phyloP scores from a whole-genome alignment of 1,284 basidiomycete genomes.

The Chalciporus sp. region DNA sequence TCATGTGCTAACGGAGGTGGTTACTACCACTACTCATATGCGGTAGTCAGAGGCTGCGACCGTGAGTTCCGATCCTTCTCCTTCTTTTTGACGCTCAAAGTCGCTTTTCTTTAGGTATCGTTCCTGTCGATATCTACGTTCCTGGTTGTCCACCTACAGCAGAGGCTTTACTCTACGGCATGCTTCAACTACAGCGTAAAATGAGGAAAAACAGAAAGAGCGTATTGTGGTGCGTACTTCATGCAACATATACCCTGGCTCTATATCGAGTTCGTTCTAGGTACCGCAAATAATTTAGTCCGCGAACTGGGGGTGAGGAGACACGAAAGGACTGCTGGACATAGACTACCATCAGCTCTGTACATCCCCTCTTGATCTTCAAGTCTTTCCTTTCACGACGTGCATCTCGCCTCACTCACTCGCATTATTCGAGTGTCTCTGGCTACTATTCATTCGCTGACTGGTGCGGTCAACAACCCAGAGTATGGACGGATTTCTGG shows the following conservation, averaged over 20 bases:
- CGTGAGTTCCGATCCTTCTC: conserved; percentile 51
- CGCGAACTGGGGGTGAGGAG: neutral
- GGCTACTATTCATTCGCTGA: neutral
- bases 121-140: conserved; percentile 97
- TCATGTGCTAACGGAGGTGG: conserved; percentile 99
- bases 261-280: conserved; percentile 11
- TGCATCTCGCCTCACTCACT: conserved; percentile 3
- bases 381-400: conserved; percentile 2
- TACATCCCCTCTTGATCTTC: conserved; percentile 19
- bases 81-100: neutral
- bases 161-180: conserved; percentile 91
- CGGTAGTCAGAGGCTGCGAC: conserved; percentile 99
- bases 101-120: conserved; percentile 64
- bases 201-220: conserved; percentile 91
- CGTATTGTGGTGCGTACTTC: conserved; percentile 78
- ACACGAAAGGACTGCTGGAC: conserved; percentile 10
- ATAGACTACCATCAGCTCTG: conserved; percentile 31
- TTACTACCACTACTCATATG: conserved; percentile 99
- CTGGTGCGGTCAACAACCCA: neutral
- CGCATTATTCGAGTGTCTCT: neutral
- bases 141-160: conserved; percentile 94
- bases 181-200: conserved; percentile 97
- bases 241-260: neutral
- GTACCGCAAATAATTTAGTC: conserved; percentile 32
- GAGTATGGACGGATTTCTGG: neutral